Conservation (phyloP, 1,284 basidiomycete species). For the Inonotus hispidus region DNA sequence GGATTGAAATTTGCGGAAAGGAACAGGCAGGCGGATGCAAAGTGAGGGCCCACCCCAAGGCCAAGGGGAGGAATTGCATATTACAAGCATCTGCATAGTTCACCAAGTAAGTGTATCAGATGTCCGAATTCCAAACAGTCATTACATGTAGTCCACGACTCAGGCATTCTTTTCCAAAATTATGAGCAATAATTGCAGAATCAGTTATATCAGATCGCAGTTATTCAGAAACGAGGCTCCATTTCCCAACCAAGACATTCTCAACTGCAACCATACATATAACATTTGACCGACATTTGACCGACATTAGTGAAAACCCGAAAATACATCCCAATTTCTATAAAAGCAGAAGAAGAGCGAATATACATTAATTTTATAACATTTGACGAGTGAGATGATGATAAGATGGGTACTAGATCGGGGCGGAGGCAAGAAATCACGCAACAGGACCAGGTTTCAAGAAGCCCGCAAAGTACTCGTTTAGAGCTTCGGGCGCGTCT, state of each 20-base stretch:
- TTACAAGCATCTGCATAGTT: neutral
- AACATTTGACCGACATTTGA: too few relatives aligned
- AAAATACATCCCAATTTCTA: neutral
- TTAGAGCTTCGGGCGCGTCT: constrained; percentile 37
- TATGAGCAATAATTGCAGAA: too few relatives aligned
- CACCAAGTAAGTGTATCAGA: neutral
- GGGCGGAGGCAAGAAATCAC: neutral
- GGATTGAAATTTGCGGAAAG: too few relatives aligned
- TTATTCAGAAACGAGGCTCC: too few relatives aligned
- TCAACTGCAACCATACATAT: too few relatives aligned
- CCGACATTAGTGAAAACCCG: too few relatives aligned
- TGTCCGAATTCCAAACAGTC: neutral
- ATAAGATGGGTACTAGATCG: neutral
- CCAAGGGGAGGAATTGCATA: neutral
- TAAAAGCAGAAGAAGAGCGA: neutral
- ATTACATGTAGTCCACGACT: neutral
- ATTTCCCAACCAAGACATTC: too few relatives aligned
- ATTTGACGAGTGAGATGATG: neutral
- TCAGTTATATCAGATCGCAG: too few relatives aligned
- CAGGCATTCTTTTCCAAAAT: too few relatives aligned
- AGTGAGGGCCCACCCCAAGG: too few relatives aligned
- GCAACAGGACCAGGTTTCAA: constrained; percentile 20
- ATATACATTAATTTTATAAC: neutral
- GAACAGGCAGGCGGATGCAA: too few relatives aligned
- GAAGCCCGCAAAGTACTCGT: constrained; percentile 48